Base-by-base conservation (phyloP, 2,329 filamentous ascomycete genomes). In the Phyllachora maydis region DNA sequence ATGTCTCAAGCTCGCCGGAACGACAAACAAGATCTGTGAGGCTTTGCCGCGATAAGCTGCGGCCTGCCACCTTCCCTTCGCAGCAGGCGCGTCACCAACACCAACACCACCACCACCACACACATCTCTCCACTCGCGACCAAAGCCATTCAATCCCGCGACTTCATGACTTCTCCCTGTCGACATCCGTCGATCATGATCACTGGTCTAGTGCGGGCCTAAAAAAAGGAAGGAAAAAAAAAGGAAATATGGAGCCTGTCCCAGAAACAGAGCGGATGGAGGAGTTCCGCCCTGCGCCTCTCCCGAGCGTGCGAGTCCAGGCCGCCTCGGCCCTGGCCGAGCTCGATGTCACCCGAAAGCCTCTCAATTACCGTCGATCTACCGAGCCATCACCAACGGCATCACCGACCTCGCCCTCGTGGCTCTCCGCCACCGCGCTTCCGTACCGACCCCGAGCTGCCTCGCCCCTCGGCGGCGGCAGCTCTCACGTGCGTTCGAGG, bases 191-290 rank as follows among this genome's bases (percentile, higher is more conserved):
- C n/a, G n/a, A n/a, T n/a, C n/a, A n/a, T n/a, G n/a, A n/a, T n/a
- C n/a, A n/a, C n/a, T n/a, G n/a, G n/a, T n/a, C n/a, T n/a, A n/a
- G n/a, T n/a, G n/a, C n/a, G n/a, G n/a, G n/a, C n/a, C n/a, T n/a
- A n/a, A n/a, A n/a, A n/a, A n/a, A n/a, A n/a, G n/a, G n/a, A n/a
- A n/a, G n/a, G n/a, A n/a, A n/a, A n/a, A n/a, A n/a, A n/a, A n/a
- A n/a, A n/a, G n/a, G n/a, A n/a, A n/a, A n/a, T n/a, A 73, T 73
- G 67, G 67, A 73, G 46, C 64, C 66, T 28, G 67, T 73, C 38
- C 67, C 67, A 34, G 67, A 73, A 50, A 68, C 66, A 23, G 64
- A 72, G 52, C 56, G 65, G 32, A 65, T 73, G 59, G 65, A 71
- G 52, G 64, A 65, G 42, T 73, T 72, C 40, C 59, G 55, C 30